Base-by-base conservation (phyloP, 495 filamentous ascomycete species). In the Penicillium argentinense region DNA sequence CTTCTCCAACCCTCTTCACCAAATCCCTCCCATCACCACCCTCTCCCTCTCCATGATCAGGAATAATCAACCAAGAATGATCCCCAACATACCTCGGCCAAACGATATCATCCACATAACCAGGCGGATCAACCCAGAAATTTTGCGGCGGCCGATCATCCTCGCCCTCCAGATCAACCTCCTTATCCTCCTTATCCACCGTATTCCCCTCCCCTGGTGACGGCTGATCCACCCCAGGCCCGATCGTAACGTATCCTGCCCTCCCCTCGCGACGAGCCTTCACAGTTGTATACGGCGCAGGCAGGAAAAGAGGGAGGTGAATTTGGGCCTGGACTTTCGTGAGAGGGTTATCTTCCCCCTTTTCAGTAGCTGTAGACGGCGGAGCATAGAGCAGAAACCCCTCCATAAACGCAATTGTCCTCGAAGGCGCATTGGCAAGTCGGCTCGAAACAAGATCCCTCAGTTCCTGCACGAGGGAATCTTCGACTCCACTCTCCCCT, bases 101-200 rank as follows among this genome's bases (percentile, higher is more conserved):
- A 3, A 98, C 93, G 45, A 98, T 78, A 67, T 86, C 78, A 56
- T 98, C 93, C 34, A 97, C 90, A 67, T 97, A 98, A 0, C 88
- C 91, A 1, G 87, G 87, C 2, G 93, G 93, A 63, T 98, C 93
- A 14, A 80, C 76, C 93, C 92, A 98, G 71, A 95, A 97, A 12
- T 91, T 91, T 63, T 82, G 80, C 8, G 81, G 64, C 11, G 72
- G 60, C 9, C 60, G 57, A 57, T 72, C 66, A 57, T 68, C 66
- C 36, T 70, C 67, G 2, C 30, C 56, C 4, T 73, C 58, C 11
- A 72, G 46, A 40, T 73, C 69, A 9, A 75, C 53, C 21, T 60
- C 57, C 12, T 16, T 42, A 9, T 46, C 32, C 0, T 42, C 1
- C 3, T 28, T 42, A 26, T 12, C 4, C 4, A 23, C 18, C 32